These are phyloP conservation scores for Podospora comata DNA, from an alignment of 495 filamentous ascomycete species.

Conservation along the genomic window DNA sequence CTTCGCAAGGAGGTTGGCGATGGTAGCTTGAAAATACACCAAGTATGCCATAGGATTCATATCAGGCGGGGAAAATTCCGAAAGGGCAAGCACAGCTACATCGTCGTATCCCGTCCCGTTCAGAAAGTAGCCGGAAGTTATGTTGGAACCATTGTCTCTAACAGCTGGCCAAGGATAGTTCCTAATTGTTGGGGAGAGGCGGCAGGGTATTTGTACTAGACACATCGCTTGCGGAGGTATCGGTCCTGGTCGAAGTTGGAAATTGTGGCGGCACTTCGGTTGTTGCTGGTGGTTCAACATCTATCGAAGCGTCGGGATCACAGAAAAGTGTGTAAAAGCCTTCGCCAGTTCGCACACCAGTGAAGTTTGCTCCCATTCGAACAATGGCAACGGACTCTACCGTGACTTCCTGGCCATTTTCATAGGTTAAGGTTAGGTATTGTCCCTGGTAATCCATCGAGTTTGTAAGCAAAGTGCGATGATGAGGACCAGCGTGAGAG, in stretches of 20 bases:
- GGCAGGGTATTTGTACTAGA: slow-evolving; percentile 8
- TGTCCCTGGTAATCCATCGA: slow-evolving; percentile 21
- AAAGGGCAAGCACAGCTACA: slow-evolving; percentile 36
- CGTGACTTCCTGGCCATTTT: slow-evolving; percentile 23
- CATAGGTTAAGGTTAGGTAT: slow-evolving; percentile 28
- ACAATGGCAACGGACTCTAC: slow-evolving; percentile 25
- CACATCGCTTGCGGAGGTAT: background rate
- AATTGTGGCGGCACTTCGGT: background rate
- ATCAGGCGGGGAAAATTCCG: slow-evolving; percentile 24
- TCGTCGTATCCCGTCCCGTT: slow-evolving; percentile 41
- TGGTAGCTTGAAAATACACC: slow-evolving; percentile 38
- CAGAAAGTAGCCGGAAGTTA: slow-evolving; percentile 37
- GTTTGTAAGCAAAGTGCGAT: slow-evolving; percentile 17
- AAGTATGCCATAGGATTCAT: slow-evolving; percentile 24
- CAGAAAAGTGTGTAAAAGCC: slow-evolving; percentile 32
- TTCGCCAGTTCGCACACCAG: slow-evolving; percentile 23
- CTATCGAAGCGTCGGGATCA: slow-evolving; percentile 17
- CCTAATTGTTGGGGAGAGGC: slow-evolving; percentile 16
- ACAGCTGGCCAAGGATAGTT: slow-evolving; percentile 27
- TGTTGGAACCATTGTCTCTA: slow-evolving; percentile 24
- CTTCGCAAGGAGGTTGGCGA: slow-evolving; percentile 38
- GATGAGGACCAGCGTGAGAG: slow-evolving; percentile 16
- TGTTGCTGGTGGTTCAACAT: slow-evolving; percentile 4
- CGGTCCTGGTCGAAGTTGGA: background rate
- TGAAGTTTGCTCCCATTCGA: slow-evolving; percentile 22